Base-by-base conservation (phyloP, 805 yeast species). In the Groenewaldozyma salmanticensis region DNA sequence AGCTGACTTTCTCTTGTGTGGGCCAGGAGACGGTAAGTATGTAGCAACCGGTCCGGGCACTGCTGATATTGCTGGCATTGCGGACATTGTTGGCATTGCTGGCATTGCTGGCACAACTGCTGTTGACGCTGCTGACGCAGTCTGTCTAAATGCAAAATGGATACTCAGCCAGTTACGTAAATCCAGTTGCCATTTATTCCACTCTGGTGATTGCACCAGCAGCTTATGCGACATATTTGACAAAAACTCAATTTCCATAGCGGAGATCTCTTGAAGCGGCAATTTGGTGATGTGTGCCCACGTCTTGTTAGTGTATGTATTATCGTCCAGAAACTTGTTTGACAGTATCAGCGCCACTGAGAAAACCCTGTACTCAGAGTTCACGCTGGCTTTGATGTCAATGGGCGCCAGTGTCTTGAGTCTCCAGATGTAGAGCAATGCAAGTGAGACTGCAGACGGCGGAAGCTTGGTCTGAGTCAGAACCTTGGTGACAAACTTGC, bases 281-380 rank as follows among this genome's bases (percentile, higher is more conserved):
- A 88, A 70, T 24, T 86, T 84, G 9, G 95, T 81, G 24, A 95
- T 94, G 43, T 82, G 85, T 16, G 90, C 73, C 96, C 96, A 88
- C 1, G 95, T 82, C 55, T 76, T 74, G 61, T 86, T 87, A 47
- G 94, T 83, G 57, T 86, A 88, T 31, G 95, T 88, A 59, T 86
- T 85, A 63, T 88, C 96, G 62, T 88, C 96, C 52, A 84, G 82
- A 56, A 83, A 83, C 63, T 88, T 88, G 66, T 88, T 88, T 33
- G 95, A 92, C 49, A 86, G 66, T 40, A 88, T 75, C 38, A 88
- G 68, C 1, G 90, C 72, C 9, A 80, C 67, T 31, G 79, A 74
- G 36, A 85, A 57, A 11, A 59, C 52, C 9, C 64, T 48, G 43
- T 54, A 60, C 45, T 62, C 66, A 29, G 62, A 54, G 36, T 59